Base-by-base conservation (phyloP, 306 rosid species). In the Echinosophora koreensis region DNA sequence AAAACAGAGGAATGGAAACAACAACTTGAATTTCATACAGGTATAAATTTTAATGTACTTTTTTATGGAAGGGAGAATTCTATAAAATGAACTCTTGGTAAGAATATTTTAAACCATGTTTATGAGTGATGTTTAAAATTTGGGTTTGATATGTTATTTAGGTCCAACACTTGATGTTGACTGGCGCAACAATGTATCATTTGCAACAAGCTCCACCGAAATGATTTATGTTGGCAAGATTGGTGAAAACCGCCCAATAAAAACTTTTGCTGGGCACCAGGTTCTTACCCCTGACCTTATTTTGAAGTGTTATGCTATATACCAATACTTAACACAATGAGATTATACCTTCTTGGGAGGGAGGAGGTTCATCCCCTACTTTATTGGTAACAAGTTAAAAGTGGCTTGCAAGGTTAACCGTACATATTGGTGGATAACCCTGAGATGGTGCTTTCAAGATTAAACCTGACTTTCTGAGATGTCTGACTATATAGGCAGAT, bases 151-250 rank as follows among this genome's bases (percentile, higher is more conserved):
- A 15, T 56, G 35, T 64, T 79, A 39, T 81, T 61, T 84, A 91
- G 97, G 97, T 74, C 93, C 93, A 52, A 89, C 88, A 5, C 97
- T 91, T 66, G 93, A 91, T 86, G 93, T 87, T 44, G 97, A 91
- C 74, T 91, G 93, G 97, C 92, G 97, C 74, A 86, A 87, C 78
- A 89, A 89, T 79, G 80, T 83, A 39, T 86, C 91, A 39, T 89
- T 91, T 83, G 97, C 97, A 11, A 87, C 90, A 65, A 91, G 97
- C 84, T 91, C 93, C 61, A 86, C 92, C 15, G 97, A 91, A 74
- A 91, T 86, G 93, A 91, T 91, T 73, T 75, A 86, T 83, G 93
- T 89, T 14, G 89, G 91, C 89, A 91, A 89, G 86, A 84, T 91
- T 83, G 97, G 97, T 60, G 97, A 89, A 62, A 81, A 71, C 68